These are phyloP conservation scores for Lyophyllum atratum DNA, from an alignment of 768 basidiomycete genomes.

Conservation along the genomic window DNA sequence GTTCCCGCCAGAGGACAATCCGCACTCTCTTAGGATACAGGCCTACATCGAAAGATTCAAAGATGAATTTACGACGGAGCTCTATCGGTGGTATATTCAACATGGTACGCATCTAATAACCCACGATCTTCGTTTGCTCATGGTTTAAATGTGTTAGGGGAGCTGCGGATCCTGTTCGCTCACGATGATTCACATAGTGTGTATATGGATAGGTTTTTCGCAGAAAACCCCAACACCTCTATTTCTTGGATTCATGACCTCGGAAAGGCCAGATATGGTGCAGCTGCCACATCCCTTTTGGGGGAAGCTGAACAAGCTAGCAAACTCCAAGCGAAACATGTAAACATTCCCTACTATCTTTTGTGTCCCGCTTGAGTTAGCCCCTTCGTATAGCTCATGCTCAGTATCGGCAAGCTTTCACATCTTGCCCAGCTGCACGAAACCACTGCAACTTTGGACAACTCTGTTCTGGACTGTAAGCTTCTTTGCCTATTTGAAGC, in stretches of 20 bases:
- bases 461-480: slow-evolving; percentile 58
- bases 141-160: slow-evolving; percentile 48
- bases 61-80: slow-evolving; percentile 81
- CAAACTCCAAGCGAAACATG: slow-evolving; percentile 76
- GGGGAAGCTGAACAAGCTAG: slow-evolving; percentile 57
- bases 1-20: slow-evolving; percentile 65
- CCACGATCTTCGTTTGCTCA: neutral
- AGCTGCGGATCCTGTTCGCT: slow-evolving; percentile 79
- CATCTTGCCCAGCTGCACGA: slow-evolving; percentile 81
- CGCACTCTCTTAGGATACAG: slow-evolving; percentile 62
- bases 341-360: slow-evolving; percentile 35
- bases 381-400: slow-evolving; percentile 62
- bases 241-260: slow-evolving; percentile 91
- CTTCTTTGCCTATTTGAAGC: neutral
- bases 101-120: slow-evolving; percentile 53
- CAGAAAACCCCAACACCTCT: slow-evolving; percentile 51
- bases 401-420: slow-evolving; percentile 88
- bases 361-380: neutral
- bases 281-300: slow-evolving; percentile 65
- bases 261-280: slow-evolving; percentile 62
- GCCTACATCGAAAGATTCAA: slow-evolving; percentile 77
- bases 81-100: slow-evolving; percentile 94
- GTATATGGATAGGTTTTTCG: slow-evolving; percentile 77
- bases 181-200: slow-evolving; percentile 63
- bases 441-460: slow-evolving; percentile 44